These are phyloP conservation scores for Spiromastix sp. DNA, from an alignment of 2,329 filamentous ascomycete genomes.

Conservation along the genomic window DNA sequence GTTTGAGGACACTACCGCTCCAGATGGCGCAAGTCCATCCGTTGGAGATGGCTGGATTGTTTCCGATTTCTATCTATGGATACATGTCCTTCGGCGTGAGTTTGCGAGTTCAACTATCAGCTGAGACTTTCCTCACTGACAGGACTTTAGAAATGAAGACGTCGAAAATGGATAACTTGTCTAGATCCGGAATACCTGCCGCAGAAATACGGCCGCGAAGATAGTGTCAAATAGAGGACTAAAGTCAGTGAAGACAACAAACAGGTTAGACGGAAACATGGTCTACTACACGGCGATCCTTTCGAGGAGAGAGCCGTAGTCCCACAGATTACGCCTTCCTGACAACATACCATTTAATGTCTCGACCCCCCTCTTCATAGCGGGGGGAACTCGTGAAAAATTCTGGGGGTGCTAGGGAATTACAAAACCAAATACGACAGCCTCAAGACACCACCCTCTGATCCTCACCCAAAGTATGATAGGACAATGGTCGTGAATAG, in stretches of 20 bases:
- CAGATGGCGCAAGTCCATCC: constrained; percentile 5
- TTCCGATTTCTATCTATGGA: constrained; percentile 10
- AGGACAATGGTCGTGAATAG: background rate
- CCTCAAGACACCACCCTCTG: background rate
- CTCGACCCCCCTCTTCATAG: background rate
- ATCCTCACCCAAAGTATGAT: background rate
- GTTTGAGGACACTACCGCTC: constrained; percentile 2
- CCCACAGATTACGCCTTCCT: background rate
- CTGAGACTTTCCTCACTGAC: too few species aligned
- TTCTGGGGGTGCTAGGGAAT: background rate
- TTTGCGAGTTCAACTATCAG: too few species aligned
- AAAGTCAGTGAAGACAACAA: background rate
- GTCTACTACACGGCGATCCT: background rate
- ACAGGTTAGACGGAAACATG: background rate
- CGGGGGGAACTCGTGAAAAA: background rate
- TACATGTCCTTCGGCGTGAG: constrained; percentile 6
- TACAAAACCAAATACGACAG: background rate
- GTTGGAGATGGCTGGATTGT: constrained; percentile 10
- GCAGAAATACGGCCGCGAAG: constrained; percentile 6
- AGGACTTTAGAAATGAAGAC: constrained; percentile 8
- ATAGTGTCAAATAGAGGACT: background rate
- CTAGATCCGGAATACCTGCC: constrained; percentile 6
- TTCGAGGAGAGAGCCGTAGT: background rate
- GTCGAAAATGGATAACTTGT: constrained; percentile 8
- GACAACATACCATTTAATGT: background rate